phyloP scores from a whole-genome alignment of 2,329 filamentous ascomycete genomes.

The Remersonia thermophila region DNA sequence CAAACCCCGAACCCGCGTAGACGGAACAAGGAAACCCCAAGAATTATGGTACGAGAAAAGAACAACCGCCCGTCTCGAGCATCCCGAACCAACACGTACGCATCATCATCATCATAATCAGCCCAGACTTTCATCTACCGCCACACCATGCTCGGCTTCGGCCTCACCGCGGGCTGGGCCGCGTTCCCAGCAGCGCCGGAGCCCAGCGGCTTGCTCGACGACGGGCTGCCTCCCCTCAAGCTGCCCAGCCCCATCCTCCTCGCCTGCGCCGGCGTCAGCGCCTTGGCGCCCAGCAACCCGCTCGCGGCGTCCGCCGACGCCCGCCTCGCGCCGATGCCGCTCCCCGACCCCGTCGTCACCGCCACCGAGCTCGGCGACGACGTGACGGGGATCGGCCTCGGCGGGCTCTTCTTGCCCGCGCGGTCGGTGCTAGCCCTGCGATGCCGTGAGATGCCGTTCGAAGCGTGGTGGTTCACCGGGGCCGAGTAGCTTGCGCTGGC shows the following conservation, averaged over 20 bases:
- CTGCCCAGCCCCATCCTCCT: conserved; percentile 44
- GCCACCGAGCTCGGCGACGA: conserved; percentile 32
- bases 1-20: too few species aligned
- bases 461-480: conserved; percentile 31
- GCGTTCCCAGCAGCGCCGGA: conserved; percentile 1
- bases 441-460: conserved; percentile 44
- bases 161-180: conserved; percentile 3
- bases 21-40: too few species aligned
- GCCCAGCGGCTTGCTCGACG: too few species aligned
- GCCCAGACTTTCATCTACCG: conserved; percentile 4
- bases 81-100: too few species aligned
- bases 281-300: conserved; percentile 13
- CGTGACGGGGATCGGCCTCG: conserved; percentile 25
- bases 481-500: conserved; percentile 28
- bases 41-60: too few species aligned
- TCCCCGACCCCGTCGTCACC: background rate
- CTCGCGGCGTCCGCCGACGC: conserved; percentile 3
- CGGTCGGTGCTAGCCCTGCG: conserved; percentile 39
- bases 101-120: too few species aligned
- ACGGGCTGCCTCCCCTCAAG: too few species aligned
- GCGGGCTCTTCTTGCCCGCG: conserved; percentile 33
- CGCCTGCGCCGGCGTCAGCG: conserved; percentile 41
- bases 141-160: conserved; percentile 11
- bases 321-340: conserved; percentile 3
- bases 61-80: too few species aligned